A percentile compares a stretch with the other conserved stretches of the same genome.
Evolutionary conservation across 306 rosid genomes (phyloP).

Genomic region (Castanea crenata): DNA sequence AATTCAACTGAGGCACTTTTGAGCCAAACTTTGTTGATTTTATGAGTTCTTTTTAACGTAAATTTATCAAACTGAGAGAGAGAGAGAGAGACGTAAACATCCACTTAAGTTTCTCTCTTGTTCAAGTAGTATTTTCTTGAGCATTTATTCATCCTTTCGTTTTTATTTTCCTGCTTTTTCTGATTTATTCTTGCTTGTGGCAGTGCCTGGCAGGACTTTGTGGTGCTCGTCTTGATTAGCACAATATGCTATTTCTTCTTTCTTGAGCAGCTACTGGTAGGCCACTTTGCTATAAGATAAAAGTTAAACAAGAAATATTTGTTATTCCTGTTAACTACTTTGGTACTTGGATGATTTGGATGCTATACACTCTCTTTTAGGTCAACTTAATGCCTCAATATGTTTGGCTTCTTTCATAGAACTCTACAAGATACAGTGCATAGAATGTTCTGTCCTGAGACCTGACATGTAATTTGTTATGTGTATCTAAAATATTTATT

Average conservation of each 20-base stretch:
- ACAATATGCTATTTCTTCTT: slow-evolving; percentile 95
- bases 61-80: not conserved
- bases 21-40: not conserved
- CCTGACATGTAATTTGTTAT: not conserved
- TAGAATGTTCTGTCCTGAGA: not conserved
- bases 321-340: slow-evolving; percentile 5
- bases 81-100: not conserved
- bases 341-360: slow-evolving; percentile 12
- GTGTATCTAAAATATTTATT: not conserved
- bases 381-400: slow-evolving; percentile 11
- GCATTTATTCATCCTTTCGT: not conserved
- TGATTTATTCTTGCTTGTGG: slow-evolving; percentile 7
- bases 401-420: not conserved
- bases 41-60: not conserved
- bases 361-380: slow-evolving; percentile 1
- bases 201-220: slow-evolving; percentile 99
- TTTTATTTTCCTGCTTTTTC: not conserved
- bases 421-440: not conserved
- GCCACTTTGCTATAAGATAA: slow-evolving; percentile 30
- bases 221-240: slow-evolving; percentile 89
- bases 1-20: not conserved
- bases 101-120: not conserved
- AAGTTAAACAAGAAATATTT: slow-evolving; percentile 17
- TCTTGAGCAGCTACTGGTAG: slow-evolving; percentile 97
- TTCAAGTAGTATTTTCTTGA: not conserved